Base-by-base conservation (phyloP, 169 alveolate genomes). In the Condylostoma magnum region DNA sequence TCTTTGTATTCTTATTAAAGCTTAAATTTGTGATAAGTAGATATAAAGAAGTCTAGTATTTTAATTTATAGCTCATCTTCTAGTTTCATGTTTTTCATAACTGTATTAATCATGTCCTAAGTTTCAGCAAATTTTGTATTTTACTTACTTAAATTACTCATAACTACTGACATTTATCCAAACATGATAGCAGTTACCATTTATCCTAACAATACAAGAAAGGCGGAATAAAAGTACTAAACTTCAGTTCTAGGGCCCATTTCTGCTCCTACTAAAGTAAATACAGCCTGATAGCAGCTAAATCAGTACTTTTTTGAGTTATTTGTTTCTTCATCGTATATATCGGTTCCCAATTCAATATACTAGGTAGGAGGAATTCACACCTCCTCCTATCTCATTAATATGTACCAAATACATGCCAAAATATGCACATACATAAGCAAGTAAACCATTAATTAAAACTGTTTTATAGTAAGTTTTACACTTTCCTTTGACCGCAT, bases 151-250 rank as follows among this genome's bases (percentile, higher is more conserved):
- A 80, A 41, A 18, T 57, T 55, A 31, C 28, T 20, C 36, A 76
- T 56, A 30, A 83, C 38, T 12, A 79, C 82, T 6, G 87, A 84
- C 44, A 83, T 43, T 38, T 78, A 73, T 20, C 90, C 90, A 43
- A 83, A 72, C n/a, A 83, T 80, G 28, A 68, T 73, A 27, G 90
- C 90, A 57, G 75, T 79, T 36, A 76, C 52, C 27, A 83, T 47
- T 5, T 84, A 75, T 41, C 85, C 86, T 28, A 76, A 25, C 36
- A 79, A n/a, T 4, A 78, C 31, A 6, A 67, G 28, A 30, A 75
- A 6, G 18, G 81, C 48, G 20, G 65, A 20, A 31, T 69, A 51
- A 2, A 52, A 27, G 12, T 54, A 36, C 51, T 83, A 43, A 31
- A 51, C 8, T 5, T 51, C 71, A 37, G 68, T 52, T 37, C 74